Evolutionary conservation across 345 rosid species (phyloP).

Genomic region (Lenwebbia sp.): DNA sequence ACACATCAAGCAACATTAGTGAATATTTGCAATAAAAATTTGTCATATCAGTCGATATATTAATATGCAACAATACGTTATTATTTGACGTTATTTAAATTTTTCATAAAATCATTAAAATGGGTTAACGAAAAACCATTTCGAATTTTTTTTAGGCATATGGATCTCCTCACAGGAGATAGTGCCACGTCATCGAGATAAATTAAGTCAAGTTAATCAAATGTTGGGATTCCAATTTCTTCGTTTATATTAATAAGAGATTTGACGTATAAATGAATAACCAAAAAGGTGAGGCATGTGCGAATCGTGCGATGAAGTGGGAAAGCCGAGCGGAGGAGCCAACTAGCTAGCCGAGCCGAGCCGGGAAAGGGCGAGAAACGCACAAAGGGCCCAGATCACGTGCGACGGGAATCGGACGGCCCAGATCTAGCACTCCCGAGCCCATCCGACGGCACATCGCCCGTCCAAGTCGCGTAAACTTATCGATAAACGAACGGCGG

Average conservation of each 20-base stretch:
- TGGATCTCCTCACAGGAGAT: neutral
- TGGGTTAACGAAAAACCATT: neutral
- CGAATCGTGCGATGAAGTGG: no score
- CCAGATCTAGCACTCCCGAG: neutral
- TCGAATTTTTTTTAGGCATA: neutral
- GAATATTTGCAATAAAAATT: neutral
- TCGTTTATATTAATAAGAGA: accelerated
- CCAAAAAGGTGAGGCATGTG: no score
- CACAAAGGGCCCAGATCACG: neutral
- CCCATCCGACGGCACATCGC: neutral
- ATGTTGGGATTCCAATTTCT: neutral
- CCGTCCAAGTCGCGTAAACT: slow-evolving; percentile 2
- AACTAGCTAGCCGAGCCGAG: neutral
- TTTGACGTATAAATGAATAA: neutral
- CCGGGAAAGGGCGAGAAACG: neutral
- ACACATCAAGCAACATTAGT: neutral
- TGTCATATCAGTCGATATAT: accelerated
- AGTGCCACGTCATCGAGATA: neutral
- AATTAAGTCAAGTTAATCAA: neutral
- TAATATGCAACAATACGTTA: neutral
- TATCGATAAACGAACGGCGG: slow-evolving; percentile 19
- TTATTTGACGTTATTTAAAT: accelerated
- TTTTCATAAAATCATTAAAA: neutral
- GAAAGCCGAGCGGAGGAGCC: no score
- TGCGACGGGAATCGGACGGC: neutral